Base-by-base conservation (phyloP, 164 flowering plant species). In the Stephania japonica region DNA sequence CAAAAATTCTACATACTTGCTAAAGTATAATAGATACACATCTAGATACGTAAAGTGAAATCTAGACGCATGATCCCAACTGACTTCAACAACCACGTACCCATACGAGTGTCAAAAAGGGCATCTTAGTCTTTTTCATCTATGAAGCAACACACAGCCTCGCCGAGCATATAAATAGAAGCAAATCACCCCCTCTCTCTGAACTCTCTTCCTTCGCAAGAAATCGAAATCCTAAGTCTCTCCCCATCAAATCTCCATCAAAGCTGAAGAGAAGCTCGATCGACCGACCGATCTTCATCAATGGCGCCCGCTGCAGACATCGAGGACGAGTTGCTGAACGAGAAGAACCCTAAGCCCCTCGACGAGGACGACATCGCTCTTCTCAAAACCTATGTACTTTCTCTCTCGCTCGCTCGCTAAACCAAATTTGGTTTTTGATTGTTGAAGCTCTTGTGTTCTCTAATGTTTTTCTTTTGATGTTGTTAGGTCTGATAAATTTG, bases 361-460 rank as follows among this genome's bases (percentile, higher is more conserved):
- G 73, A 71, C 24, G 73, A 59, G 27, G 73, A 71, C 16, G 73
- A 71, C 21, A 71, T 71, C 18, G 73, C 73, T 38, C 73, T 71
- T 3, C 66, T 71, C 18, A 71, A 71, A 53, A 71, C 73, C 67
- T 71, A 71, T n/a, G 73, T 71, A 61, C 14, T 64, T 16, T 10
- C 41, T 53, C 8, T 19, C 64, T 61, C 23, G 7, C 16, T 53
- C 44, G 8, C 6, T 26, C 19, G 1, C 18, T 50, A 25, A 53
- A 27, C 19, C 27, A 5, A 14, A 27, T 19, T 70, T 27, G 23
- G 24, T 70, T 14, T 25, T 5, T 53, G 32, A 56, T 5, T 2
- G 7, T 56, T 56, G 4, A 16, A 19, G n/a, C 6, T 56, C 26
- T 70, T 13, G 19, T 1, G 8, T 53, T 47, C n/a, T 70, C 32